Evolutionary conservation across 2,329 filamentous ascomycete genomes (phyloP).

Genomic region (Colletotrichum lentis): DNA sequence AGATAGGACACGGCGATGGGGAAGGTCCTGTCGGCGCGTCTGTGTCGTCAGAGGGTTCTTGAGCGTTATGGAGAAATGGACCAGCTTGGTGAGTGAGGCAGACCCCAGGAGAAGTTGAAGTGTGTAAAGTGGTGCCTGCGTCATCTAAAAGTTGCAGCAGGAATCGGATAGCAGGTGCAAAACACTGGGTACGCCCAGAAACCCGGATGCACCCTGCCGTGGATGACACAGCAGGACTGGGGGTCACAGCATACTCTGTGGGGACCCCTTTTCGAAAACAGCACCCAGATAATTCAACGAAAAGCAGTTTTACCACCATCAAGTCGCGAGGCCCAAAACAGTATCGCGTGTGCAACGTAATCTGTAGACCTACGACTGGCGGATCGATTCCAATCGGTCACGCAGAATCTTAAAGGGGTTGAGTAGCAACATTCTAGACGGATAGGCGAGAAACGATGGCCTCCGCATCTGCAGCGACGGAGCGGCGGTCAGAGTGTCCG

Average conservation of each 20-base stretch:
- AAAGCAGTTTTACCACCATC: not conserved
- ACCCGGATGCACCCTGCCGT: slow-evolving; percentile 30
- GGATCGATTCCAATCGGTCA: not conserved
- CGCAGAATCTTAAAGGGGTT: not conserved
- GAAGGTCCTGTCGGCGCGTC: not conserved
- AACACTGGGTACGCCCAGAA: slow-evolving; percentile 11
- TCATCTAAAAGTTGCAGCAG: slow-evolving; percentile 19
- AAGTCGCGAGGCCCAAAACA: not conserved
- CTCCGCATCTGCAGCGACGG: not conserved
- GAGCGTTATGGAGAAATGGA: slow-evolving; percentile 7
- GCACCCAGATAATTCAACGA: not conserved
- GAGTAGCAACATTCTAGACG: not conserved
- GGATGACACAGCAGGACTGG: slow-evolving; percentile 24
- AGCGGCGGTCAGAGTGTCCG: not conserved
- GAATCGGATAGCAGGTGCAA: not conserved
- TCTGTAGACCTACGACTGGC: not conserved
- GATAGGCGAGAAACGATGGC: not conserved
- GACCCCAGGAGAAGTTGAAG: slow-evolving; percentile 20
- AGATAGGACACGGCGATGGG: not conserved
- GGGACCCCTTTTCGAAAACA: not conserved
- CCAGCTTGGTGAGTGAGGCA: slow-evolving; percentile 24
- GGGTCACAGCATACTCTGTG: slow-evolving; percentile 7
- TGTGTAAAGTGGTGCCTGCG: slow-evolving; percentile 23
- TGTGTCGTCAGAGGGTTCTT: slow-evolving; percentile 13
- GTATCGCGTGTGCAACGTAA: not conserved